Conservation (phyloP, 2,329 filamentous ascomycete species). For the Ophiostoma ulmi region DNA sequence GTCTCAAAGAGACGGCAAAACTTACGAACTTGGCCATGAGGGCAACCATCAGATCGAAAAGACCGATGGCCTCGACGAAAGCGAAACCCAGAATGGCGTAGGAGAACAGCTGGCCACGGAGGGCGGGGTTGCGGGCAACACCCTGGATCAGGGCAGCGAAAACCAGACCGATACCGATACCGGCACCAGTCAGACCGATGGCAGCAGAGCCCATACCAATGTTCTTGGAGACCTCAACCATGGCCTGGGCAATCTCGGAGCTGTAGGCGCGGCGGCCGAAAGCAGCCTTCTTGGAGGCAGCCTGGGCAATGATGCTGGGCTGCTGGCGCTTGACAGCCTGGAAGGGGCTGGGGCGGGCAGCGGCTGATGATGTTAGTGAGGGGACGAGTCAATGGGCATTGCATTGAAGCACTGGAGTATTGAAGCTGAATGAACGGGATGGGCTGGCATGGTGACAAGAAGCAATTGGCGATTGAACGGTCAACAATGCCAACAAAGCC, state of each 20-base stretch:
- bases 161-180: constrained; percentile 93
- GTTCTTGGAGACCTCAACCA: constrained; percentile 89
- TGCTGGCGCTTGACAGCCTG: constrained; percentile 72
- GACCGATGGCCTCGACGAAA: constrained; percentile 58
- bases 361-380: constrained; percentile 37
- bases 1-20: constrained; percentile 29
- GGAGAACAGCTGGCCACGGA: constrained; percentile 84
- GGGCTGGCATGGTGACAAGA: not conserved
- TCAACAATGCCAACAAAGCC: not conserved
- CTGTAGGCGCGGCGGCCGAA: constrained; percentile 70
- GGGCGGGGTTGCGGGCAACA: constrained; percentile 89
- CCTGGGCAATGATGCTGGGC: constrained; percentile 58
- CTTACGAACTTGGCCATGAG: constrained; percentile 87
- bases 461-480: not conserved
- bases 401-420: not conserved
- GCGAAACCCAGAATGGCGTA: constrained; percentile 62
- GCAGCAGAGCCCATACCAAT: constrained; percentile 82
- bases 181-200: constrained; percentile 86
- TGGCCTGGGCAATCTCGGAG: constrained; percentile 80
- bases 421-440: not conserved
- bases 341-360: constrained; percentile 57
- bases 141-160: constrained; percentile 84
- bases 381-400: not conserved
- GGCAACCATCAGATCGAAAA: constrained; percentile 69
- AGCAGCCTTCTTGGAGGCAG: constrained; percentile 59